phyloP scores from a whole-genome alignment of 2,329 filamentous ascomycete species.

The Rugonectria rugulosa region DNA sequence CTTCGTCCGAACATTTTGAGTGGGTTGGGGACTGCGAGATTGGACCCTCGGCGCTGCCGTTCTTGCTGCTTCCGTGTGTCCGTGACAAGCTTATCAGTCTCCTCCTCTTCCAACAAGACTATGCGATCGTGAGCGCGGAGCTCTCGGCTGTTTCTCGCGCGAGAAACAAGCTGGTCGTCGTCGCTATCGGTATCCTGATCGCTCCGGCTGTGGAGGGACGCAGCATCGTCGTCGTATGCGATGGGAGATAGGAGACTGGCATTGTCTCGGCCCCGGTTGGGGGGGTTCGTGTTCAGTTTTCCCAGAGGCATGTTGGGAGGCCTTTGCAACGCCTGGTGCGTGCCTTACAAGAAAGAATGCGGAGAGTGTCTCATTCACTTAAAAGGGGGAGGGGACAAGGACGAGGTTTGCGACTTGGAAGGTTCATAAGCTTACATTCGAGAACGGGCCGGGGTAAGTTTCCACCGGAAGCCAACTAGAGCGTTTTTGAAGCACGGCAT shows the following conservation, averaged over 20 bases:
- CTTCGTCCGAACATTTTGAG: conserved; percentile 53
- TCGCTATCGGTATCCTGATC: conserved; percentile 81
- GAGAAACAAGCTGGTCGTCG: conserved; percentile 72
- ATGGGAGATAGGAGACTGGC: conserved; percentile 67
- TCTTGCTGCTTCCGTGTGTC: conserved; percentile 59
- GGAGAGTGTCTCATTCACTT: conserved; percentile 14
- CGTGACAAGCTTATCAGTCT: conserved; percentile 67
- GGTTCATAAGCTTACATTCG: conserved; percentile 25
- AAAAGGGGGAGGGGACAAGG: too few species aligned
- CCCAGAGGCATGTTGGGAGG: conserved; percentile 32
- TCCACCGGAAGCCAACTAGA: conserved; percentile 34
- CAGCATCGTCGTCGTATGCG: conserved; percentile 73
- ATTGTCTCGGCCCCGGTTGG: conserved; percentile 40
- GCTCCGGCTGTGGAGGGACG: conserved; percentile 70
- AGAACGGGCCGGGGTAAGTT: conserved; percentile 34
- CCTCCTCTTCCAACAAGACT: conserved; percentile 79
- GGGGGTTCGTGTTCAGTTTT: conserved; percentile 31
- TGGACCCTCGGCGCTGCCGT: conserved; percentile 58
- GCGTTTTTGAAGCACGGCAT: too few species aligned
- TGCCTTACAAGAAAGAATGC: conserved; percentile 26
- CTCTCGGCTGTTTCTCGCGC: conserved; percentile 73
- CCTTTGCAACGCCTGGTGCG: conserved; percentile 24
- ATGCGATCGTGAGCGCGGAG: conserved; percentile 73
- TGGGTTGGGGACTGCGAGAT: conserved; percentile 59
- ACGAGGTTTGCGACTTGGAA: conserved; percentile 22